These are phyloP conservation scores for Rhizopogon salebrosus DNA, from an alignment of 768 basidiomycete genomes.

Conservation along the genomic window DNA sequence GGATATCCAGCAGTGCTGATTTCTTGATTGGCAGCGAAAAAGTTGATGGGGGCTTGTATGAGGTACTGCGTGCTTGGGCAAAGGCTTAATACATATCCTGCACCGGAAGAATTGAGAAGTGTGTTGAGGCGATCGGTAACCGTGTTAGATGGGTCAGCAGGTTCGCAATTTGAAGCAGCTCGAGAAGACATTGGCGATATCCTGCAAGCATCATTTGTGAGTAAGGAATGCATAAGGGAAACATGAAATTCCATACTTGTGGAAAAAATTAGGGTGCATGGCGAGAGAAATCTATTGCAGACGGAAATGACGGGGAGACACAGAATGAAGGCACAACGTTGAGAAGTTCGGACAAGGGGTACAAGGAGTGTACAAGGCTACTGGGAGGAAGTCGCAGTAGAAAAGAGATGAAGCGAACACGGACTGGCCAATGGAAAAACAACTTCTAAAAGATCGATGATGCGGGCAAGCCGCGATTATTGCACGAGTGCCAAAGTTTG, in stretches of 20 bases:
- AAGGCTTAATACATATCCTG: slow-evolving; percentile 60
- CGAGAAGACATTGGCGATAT: slow-evolving; percentile 3
- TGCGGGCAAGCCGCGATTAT: too few species aligned
- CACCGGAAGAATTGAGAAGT: slow-evolving; percentile 58
- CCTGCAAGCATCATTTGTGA: background rate
- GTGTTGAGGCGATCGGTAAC: slow-evolving; percentile 60
- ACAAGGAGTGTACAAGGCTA: background rate
- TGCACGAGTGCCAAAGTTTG: too few species aligned
- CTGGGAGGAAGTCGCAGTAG: background rate
- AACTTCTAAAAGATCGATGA: too few species aligned
- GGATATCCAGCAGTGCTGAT: slow-evolving; percentile 81
- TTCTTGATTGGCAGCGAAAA: slow-evolving; percentile 67
- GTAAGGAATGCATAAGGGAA: background rate
- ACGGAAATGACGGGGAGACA: background rate
- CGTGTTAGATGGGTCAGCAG: slow-evolving; percentile 57
- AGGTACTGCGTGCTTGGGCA: slow-evolving; percentile 61
- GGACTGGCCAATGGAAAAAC: too few species aligned
- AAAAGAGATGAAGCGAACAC: background rate
- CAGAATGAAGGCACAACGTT: background rate
- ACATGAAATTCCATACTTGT: slow-evolving; percentile 6
- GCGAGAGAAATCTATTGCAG: background rate
- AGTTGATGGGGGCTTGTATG: slow-evolving; percentile 62
- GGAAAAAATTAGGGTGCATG: slow-evolving; percentile 10
- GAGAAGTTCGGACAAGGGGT: background rate
- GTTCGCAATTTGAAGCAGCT: slow-evolving; percentile 18